A percentile compares a stretch with the other conserved stretches of the same genome.
phyloP scores from a whole-genome alignment of 225 moss, liverwort and hornwort species.

The Sphagnum contortum region DNA sequence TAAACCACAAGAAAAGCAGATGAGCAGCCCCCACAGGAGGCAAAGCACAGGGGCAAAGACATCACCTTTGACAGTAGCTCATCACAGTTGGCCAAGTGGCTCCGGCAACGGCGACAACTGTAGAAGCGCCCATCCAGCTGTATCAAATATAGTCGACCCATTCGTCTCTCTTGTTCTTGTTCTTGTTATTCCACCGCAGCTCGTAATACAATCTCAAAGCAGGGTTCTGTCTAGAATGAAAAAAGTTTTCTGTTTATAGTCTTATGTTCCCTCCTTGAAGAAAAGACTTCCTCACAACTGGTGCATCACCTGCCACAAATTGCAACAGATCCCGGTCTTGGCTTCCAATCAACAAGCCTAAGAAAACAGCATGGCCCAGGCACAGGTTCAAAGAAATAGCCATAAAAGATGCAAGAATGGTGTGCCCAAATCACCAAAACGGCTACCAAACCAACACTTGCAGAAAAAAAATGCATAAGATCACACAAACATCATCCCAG shows the following conservation, averaged over 20 bases:
- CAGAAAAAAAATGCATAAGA: no score
- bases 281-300: slow-evolving; percentile 5
- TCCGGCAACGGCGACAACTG: slow-evolving; percentile 69
- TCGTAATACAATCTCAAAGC: neutral
- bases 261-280: slow-evolving; percentile 1
- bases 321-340: neutral
- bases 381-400: no score
- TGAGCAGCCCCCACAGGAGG: neutral
- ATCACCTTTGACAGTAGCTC: slow-evolving; percentile 81
- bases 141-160: slow-evolving; percentile 84
- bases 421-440: no score
- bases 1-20: no score
- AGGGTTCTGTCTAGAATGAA: slow-evolving; percentile 9
- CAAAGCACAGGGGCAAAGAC: neutral
- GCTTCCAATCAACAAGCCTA: no score
- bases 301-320: neutral
- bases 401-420: no score
- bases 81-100: slow-evolving; percentile 80
- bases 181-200: neutral
- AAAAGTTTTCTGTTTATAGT: slow-evolving; percentile 1
- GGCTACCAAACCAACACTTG: no score
- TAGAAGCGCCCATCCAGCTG: slow-evolving; percentile 94
- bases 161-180: slow-evolving; percentile 11
- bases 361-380: no score
- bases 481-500: no score